Evolutionary conservation across 495 filamentous ascomycete genomes (phyloP), one percentile per base, ranked within the genome.

Genomic region (Penicillium egyptiacum): DNA sequence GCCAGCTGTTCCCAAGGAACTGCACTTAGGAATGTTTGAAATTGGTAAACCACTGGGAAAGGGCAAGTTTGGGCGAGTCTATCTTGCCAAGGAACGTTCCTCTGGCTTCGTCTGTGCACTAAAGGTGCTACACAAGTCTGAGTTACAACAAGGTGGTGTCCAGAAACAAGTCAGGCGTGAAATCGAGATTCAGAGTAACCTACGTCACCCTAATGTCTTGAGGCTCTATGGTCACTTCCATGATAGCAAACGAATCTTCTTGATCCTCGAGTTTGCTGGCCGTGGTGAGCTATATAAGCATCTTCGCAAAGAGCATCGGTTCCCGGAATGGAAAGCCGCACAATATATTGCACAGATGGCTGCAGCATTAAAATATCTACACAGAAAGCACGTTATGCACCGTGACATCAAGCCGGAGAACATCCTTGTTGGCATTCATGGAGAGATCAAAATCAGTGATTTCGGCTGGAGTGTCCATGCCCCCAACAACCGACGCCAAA

Each of bases 301-400:
- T 72, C 81, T 98, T 57, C 84, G 92, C 20, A 86, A 87, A 62
- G 94, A 96, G 71, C 83, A 84, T 70, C 83, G 86, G 37, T 98
- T 98, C 67, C 88, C 92, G 9, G 94, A 98, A 72, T 93, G 90
- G 88, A 94, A 93, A 71, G 95, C 95, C 42, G 92, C 93, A 26
- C 87, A 94, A 75, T 98, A 96, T 67, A 90, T 97, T 60, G 95
- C 93, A n/a, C 94, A 98, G 74, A 98, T 98, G 95, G 90, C 95
- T 19, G 86, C 89, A 43, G 94, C 94, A 22, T 75, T 98, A 62
- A 85, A 84, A 56, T 98, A 98, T 63, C 78, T 98, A 23, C 94
- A 98, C 76, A 90, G 89, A 69, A 98, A 98, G 77, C 94, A 98
- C 69, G 91, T 98, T 61, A 98, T 98, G 77, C 94, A 98, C 66